Base-by-base conservation (phyloP, 441 rosid species). In the Theobroma grandiflorum region DNA sequence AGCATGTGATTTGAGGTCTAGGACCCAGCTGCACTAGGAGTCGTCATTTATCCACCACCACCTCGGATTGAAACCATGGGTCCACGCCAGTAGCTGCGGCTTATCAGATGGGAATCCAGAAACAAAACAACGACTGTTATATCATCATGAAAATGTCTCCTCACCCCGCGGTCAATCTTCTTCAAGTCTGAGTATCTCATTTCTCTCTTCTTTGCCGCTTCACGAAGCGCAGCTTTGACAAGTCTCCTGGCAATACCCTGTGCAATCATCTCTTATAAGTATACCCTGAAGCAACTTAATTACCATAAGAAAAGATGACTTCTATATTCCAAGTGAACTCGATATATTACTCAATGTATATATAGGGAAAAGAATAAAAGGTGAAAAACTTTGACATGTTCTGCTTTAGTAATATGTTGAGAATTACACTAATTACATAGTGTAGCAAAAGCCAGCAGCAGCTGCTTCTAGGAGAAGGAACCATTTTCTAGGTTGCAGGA, bases 101-200 rank as follows among this genome's bases (percentile, higher is more conserved):
- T 81, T 61, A 90, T 85, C 69, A 88, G 75, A 76, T 83, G 85
- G 7, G 94, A 70, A 76, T 96, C 97, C 3, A 94, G 90, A 84
- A 90, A 96, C 83, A 96, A 86, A 67, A 96, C 92, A 53, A 94
- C 82, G 1, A 96, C 93, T 1, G 96, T 94, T 31, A 94, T 96
- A 73, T 96, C 99, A 8, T 94, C 99, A 11, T 96, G 99, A 82
- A 96, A 96, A 84, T 96, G 99, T 80, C 99, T 90, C 85, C 99
- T 93, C 82, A 94, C 96, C 26, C 99, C 98, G 15, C 91, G 89
- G 42, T 94, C 98, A 26, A 96, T 92, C 89, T 88, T 96, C 85
- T 93, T 89, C 93, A 96, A 84, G 87, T 96, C 99, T 0, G 97
- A 89, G 79, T 90, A 96, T 78, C 98, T 87, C 99, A 93, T 94